Evolutionary conservation across 169 alveolate genomes (phyloP), one percentile per base, ranked within the genome.

Genomic region (Eimeria sp.): DNA sequence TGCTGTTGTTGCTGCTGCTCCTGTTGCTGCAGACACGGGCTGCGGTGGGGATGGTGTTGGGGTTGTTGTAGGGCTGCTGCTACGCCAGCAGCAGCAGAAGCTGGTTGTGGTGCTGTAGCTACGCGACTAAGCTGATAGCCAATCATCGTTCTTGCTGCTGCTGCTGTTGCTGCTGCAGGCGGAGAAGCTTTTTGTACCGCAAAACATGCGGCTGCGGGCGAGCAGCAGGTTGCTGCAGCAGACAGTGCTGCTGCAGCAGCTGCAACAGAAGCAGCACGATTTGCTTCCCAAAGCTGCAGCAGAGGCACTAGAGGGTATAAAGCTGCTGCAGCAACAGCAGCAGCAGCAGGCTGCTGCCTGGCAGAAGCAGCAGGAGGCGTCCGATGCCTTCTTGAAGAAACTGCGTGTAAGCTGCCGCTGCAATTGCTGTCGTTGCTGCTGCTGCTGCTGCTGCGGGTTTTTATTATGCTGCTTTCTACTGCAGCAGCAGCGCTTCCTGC

Each of bases 171-270:
- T 51, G 89, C 84, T 57, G 89, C 95, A 91, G 95, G 95, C 83
- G 22, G 95, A 91, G 30, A 80, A 80, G 89, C 91, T 84, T 40
- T 73, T 91, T 47, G 84, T 91, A 40, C 51, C 95, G 34, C 95
- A 91, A 30, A 75, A 91, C 91, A 91, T 91, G 67, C 78, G 95
- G 47, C 54, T 91, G 84, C 91, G 86, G 70, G 95, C 95, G 72
- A 91, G 76, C 83, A 63, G 91, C 27, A 90, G 86, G 72, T 47
- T 91, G 84, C 84, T 91, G 82, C 95, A 91, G 91, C 95, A 91
- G 83, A 34, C 70, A 1, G 83, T 91, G 78, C 83, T 91, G 76
- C 49, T 76, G 76, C 89, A 80, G 89, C 65, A 80, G 72, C 80
- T 91, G 57, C 76, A 91, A 84, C 9, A 91, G 83, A 25, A 78